These are phyloP conservation scores for Xylariomycetidae sp. DNA, from an alignment of 2,329 filamentous ascomycete species.

Conservation along the genomic window DNA sequence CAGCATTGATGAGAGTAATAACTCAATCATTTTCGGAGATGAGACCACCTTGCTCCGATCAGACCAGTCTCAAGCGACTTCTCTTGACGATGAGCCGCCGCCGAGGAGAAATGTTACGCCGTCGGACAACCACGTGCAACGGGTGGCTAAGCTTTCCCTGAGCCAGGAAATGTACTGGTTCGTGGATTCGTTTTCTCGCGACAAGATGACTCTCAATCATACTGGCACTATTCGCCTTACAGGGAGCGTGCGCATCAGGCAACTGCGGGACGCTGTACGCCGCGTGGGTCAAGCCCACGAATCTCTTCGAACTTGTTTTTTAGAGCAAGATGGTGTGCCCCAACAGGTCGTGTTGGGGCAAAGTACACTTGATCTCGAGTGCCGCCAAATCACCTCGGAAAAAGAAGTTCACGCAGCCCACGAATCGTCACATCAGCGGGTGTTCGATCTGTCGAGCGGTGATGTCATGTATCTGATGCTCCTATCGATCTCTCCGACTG, in stretches of 20 bases:
- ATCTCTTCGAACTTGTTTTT: conserved; percentile 5
- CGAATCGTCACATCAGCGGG: too few species aligned
- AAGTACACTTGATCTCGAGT: conserved; percentile 1
- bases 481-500: background rate
- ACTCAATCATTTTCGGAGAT: too few species aligned
- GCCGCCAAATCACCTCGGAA: background rate
- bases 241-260: background rate
- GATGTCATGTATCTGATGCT: background rate
- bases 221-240: conserved; percentile 1
- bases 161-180: conserved; percentile 9
- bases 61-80: background rate
- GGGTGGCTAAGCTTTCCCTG: background rate
- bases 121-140: background rate
- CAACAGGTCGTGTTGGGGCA: conserved; percentile 1
- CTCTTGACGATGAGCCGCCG: background rate
- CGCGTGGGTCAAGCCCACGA: conserved; percentile 5
- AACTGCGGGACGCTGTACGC: conserved; percentile 1
- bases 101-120: background rate
- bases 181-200: conserved; percentile 1
- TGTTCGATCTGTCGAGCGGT: background rate
- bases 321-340: background rate
- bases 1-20: too few species aligned
- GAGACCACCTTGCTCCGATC: too few species aligned
- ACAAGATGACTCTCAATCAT: conserved; percentile 5
- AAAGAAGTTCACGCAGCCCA: too few species aligned